Evolutionary conservation across 768 basidiomycete genomes (phyloP).

Genomic region (Coprinopsis sp.): DNA sequence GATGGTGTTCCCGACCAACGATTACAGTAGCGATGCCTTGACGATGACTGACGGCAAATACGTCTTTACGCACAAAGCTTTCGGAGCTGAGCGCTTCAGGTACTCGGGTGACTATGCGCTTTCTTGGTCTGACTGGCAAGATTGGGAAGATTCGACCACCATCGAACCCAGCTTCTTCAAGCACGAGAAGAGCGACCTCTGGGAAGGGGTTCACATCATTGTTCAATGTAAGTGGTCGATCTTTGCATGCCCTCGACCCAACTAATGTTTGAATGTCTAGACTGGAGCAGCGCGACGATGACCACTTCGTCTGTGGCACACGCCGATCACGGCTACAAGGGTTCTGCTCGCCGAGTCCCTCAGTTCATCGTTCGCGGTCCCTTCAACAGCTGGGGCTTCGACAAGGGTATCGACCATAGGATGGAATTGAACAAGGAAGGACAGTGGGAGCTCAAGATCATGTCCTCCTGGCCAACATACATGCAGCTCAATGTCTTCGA

Average conservation of each 20-base stretch:
- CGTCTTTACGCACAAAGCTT: constrained; percentile 75
- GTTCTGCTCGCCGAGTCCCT: constrained; percentile 68
- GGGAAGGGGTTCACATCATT: constrained; percentile 82
- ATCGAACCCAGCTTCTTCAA: constrained; percentile 58
- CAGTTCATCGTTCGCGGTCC: constrained; percentile 84
- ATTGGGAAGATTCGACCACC: constrained; percentile 69
- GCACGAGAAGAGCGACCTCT: constrained; percentile 52
- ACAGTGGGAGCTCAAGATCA: constrained; percentile 83
- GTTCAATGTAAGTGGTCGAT: constrained; percentile 69
- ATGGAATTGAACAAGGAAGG: constrained; percentile 65
- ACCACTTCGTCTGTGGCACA: constrained; percentile 69
- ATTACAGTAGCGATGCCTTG: constrained; percentile 66
- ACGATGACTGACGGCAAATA: constrained; percentile 58
- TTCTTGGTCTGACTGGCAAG: constrained; percentile 77
- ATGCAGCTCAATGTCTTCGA: constrained; percentile 89
- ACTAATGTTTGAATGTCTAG: constrained; percentile 29
- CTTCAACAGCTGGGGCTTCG: constrained; percentile 91
- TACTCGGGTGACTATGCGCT: constrained; percentile 85
- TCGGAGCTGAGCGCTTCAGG: constrained; percentile 82
- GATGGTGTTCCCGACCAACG: constrained; percentile 81
- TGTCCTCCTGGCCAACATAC: constrained; percentile 86
- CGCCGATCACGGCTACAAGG: constrained; percentile 62
- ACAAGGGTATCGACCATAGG: constrained; percentile 67
- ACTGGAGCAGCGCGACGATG: constrained; percentile 69
- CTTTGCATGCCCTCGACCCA: not conserved